phyloP scores from a whole-genome alignment of 23 red algal genomes.

The Gracilaria caudata region DNA sequence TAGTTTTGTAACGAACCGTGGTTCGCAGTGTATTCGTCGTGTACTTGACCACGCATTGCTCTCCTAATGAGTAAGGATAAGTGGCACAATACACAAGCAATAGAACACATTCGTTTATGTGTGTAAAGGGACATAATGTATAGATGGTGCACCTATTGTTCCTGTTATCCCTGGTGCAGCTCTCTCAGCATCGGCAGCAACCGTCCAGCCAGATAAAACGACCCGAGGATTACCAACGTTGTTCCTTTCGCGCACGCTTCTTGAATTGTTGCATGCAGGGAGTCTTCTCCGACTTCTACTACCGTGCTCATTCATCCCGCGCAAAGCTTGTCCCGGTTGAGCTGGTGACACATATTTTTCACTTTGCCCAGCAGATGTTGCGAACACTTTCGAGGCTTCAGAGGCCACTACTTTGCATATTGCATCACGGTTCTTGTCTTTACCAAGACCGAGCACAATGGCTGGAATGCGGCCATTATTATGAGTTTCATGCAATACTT shows the following conservation, averaged over 20 bases:
- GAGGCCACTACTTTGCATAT: slow-evolving; percentile 64
- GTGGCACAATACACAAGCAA: neutral
- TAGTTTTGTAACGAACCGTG: neutral
- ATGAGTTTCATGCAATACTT: slow-evolving; percentile 29
- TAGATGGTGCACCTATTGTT: neutral
- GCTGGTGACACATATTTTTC: slow-evolving; percentile 41
- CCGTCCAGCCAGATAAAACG: slow-evolving; percentile 88
- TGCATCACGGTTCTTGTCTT: slow-evolving; percentile 83
- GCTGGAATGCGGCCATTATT: slow-evolving; percentile 21
- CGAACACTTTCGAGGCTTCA: slow-evolving; percentile 47
- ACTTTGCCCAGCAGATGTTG: slow-evolving; percentile 58
- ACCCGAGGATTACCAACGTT: slow-evolving; percentile 68
- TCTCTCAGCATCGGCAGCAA: slow-evolving; percentile 58
- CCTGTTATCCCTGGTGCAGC: neutral
- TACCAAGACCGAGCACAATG: slow-evolving; percentile 73
- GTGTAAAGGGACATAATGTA: neutral
- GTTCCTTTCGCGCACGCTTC: slow-evolving; percentile 5
- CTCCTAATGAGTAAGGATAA: too few relatives aligned
- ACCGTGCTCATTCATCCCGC: neutral
- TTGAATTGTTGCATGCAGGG: slow-evolving; percentile 52
- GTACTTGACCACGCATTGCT: neutral
- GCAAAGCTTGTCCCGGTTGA: slow-evolving; percentile 21
- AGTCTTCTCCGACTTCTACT: slow-evolving; percentile 38
- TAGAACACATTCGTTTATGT: neutral
- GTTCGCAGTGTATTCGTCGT: neutral